Evolutionary conservation across 192 early-diverging fungal species (phyloP).

Genomic region (Linnemannia schmuckeri): DNA sequence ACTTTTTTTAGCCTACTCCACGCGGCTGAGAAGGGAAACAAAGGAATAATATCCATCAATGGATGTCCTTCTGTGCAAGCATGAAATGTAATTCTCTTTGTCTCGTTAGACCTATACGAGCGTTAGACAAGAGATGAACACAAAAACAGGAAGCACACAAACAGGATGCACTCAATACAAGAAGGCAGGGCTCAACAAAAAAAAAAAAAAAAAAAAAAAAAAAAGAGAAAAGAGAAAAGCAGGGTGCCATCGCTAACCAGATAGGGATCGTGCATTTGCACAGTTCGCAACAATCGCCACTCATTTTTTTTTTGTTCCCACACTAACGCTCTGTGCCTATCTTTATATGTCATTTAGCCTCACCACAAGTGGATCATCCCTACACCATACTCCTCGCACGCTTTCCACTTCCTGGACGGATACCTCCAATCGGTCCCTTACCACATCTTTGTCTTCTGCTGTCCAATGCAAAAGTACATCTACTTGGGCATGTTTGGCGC

Average conservation of each 20-base stretch:
- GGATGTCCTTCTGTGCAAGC: neutral
- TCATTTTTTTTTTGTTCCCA: no score
- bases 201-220: neutral
- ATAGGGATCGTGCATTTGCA: neutral
- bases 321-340: no score
- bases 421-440: conserved; percentile 97
- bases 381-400: conserved; percentile 94
- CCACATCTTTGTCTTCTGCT: conserved; percentile 90
- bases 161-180: neutral
- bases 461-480: conserved; percentile 94
- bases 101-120: neutral
- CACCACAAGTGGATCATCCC: conserved; percentile 80
- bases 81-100: neutral
- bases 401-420: conserved; percentile 96
- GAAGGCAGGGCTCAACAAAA: neutral
- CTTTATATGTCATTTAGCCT: conserved; percentile 46
- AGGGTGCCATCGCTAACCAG: neutral
- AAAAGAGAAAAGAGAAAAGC: neutral
- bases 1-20: neutral
- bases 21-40: neutral
- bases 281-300: neutral
- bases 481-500: conserved; percentile 88
- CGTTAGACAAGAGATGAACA: neutral
- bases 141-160: neutral
- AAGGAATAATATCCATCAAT: neutral